These are phyloP conservation scores for Paracorniculantispora psalliotae DNA, from an alignment of 2,329 filamentous ascomycete species.

Conservation along the genomic window DNA sequence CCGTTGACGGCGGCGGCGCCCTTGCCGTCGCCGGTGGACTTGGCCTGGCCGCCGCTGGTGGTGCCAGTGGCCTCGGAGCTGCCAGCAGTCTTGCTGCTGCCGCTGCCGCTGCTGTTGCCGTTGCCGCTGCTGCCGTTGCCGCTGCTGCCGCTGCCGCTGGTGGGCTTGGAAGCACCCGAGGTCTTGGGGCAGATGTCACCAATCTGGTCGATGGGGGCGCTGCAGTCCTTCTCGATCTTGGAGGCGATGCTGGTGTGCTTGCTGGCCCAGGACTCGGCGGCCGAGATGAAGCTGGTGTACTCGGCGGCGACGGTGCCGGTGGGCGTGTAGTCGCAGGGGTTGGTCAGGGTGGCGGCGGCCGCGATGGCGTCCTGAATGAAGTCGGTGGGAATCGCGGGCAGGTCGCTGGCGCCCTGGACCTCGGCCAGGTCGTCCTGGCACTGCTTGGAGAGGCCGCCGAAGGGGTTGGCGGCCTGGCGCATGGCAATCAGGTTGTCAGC, in stretches of 20 bases:
- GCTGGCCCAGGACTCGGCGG: conserved; percentile 27
- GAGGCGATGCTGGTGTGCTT: conserved; percentile 23
- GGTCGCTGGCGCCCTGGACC: conserved; percentile 20
- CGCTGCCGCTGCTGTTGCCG: no score
- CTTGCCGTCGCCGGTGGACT: not conserved
- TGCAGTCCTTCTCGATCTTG: conserved; percentile 24
- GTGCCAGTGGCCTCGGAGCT: conserved; percentile 39
- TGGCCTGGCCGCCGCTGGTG: not conserved
- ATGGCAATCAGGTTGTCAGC: conserved; percentile 15
- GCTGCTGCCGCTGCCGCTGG: no score
- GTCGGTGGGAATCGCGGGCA: conserved; percentile 27
- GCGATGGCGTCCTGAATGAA: conserved; percentile 22
- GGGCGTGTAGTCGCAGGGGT: conserved; percentile 29
- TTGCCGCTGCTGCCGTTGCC: not conserved
- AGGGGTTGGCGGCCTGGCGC: conserved; percentile 19
- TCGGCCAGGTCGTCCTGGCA: conserved; percentile 22
- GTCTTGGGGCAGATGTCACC: not conserved
- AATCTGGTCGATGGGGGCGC: conserved; percentile 15
- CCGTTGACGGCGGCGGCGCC: not conserved
- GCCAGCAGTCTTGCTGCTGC: not conserved
- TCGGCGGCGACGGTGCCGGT: conserved; percentile 27
- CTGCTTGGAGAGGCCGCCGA: conserved; percentile 12
- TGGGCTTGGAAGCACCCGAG: not conserved
- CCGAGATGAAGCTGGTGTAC: conserved; percentile 28
- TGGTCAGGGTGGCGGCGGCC: conserved; percentile 19